phyloP scores from a whole-genome alignment of 73 alveolate species.

The Effrenium voratum region DNA sequence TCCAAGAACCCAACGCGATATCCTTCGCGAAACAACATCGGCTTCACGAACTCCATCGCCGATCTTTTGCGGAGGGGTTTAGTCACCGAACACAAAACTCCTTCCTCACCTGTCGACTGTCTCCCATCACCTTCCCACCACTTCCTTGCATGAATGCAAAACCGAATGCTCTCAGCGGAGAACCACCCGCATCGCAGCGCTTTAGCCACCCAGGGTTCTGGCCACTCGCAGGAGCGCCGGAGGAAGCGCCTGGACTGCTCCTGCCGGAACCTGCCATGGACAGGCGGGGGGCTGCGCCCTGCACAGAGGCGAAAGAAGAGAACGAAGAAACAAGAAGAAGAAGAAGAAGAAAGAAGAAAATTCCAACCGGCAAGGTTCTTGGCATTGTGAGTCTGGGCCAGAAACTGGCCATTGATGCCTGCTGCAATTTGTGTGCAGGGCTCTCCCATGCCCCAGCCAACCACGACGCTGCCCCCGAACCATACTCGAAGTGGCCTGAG shows the following conservation, averaged over 20 bases:
- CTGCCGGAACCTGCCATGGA: conserved; percentile 47
- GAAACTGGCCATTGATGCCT: not conserved
- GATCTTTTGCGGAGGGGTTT: too few relatives aligned
- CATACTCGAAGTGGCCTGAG: too few relatives aligned
- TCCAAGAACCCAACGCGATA: too few relatives aligned
- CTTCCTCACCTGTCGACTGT: too few relatives aligned
- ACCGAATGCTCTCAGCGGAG: not conserved
- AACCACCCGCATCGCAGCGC: not conserved
- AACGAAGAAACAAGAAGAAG: not conserved
- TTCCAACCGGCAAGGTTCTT: not conserved
- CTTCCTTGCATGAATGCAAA: too few relatives aligned
- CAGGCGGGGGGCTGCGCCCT: too few relatives aligned
- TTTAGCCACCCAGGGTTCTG: not conserved
- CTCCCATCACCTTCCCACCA: too few relatives aligned
- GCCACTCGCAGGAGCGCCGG: not conserved
- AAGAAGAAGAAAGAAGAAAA: not conserved
- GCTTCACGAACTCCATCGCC: too few relatives aligned
- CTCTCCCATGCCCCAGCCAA: not conserved
- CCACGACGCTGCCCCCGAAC: too few relatives aligned
- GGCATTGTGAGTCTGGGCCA: not conserved
- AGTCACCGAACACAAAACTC: too few relatives aligned
- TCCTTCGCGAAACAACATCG: too few relatives aligned
- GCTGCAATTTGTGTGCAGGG: not conserved
- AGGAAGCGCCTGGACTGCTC: conserved; percentile 8
- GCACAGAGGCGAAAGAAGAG: not conserved